A percentile compares a stretch with the other conserved stretches of the same genome.
Evolutionary conservation across 495 filamentous ascomycete species (phyloP).

Genomic region (Penicillium coprophilum): DNA sequence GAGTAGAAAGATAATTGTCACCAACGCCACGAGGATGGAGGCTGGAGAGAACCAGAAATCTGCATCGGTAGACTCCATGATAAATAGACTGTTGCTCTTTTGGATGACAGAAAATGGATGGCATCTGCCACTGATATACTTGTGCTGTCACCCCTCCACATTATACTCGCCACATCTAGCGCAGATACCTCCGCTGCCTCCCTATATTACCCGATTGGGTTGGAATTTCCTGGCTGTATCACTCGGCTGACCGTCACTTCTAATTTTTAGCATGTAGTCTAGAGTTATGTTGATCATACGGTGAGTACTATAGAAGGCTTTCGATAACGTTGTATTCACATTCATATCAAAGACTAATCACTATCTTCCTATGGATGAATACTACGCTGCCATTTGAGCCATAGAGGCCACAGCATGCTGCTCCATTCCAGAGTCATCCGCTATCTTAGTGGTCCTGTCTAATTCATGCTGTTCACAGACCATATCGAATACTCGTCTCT

Average conservation of each 20-base stretch:
- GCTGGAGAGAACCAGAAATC: conserved; percentile 14
- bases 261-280: not conserved
- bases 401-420: conserved; percentile 13
- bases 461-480: conserved; percentile 50
- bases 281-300: not conserved
- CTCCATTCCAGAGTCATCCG: conserved; percentile 10
- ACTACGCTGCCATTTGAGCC: conserved; percentile 31
- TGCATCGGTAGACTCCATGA: conserved; percentile 22
- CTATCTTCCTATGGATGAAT: not conserved
- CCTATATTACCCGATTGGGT: conserved; percentile 26
- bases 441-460: conserved; percentile 27
- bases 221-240: conserved; percentile 17
- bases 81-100: not conserved
- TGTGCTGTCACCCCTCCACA: conserved; percentile 17
- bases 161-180: conserved; percentile 16
- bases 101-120: not conserved
- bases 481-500: conserved; percentile 53
- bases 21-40: conserved; percentile 18
- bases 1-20: conserved; percentile 16
- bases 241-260: not conserved
- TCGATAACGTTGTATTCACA: not conserved
- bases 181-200: conserved; percentile 7
- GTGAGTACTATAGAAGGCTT: not conserved
- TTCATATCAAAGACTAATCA: not conserved
- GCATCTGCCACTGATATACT: conserved; percentile 21